These are phyloP conservation scores for Kalanchoe fedtschenkoi DNA, from an alignment of 164 flowering plant genomes.

Conservation along the genomic window DNA sequence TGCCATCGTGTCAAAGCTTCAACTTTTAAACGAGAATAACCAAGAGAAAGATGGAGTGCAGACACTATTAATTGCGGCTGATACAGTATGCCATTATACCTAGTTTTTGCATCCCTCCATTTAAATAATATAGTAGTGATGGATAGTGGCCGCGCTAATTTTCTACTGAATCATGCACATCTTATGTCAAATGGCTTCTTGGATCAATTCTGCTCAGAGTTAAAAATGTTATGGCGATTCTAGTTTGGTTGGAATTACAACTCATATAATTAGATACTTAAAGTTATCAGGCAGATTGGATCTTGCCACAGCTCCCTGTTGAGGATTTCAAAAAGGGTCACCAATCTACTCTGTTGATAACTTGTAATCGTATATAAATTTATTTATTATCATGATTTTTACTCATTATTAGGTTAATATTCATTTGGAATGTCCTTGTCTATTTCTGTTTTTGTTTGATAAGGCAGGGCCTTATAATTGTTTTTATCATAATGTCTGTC, in stretches of 20 bases:
- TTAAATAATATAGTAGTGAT: background rate
- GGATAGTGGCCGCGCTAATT: too few species aligned
- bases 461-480: too few species aligned
- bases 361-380: constrained; percentile 56
- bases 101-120: background rate
- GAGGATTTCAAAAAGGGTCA: constrained; percentile 31
- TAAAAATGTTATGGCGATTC: background rate
- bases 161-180: too few species aligned
- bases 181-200: too few species aligned
- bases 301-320: constrained; percentile 27
- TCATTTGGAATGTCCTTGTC: background rate
- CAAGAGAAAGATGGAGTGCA: constrained; percentile 37
- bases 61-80: constrained; percentile 67
- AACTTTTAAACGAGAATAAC: constrained; percentile 16
- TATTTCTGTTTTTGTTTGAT: background rate
- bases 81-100: constrained; percentile 50
- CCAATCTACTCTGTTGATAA: constrained; percentile 39
- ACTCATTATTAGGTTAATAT: background rate
- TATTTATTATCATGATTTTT: background rate
- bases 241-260: constrained; percentile 9
- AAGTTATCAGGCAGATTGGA: constrained; percentile 53
- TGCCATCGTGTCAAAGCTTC: constrained; percentile 61
- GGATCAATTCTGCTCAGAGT: too few species aligned
- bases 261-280: constrained; percentile 22
- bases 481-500: too few species aligned